Evolutionary conservation across 805 yeast species (phyloP).

Genomic region (Wickerhamomyces bisporus): DNA sequence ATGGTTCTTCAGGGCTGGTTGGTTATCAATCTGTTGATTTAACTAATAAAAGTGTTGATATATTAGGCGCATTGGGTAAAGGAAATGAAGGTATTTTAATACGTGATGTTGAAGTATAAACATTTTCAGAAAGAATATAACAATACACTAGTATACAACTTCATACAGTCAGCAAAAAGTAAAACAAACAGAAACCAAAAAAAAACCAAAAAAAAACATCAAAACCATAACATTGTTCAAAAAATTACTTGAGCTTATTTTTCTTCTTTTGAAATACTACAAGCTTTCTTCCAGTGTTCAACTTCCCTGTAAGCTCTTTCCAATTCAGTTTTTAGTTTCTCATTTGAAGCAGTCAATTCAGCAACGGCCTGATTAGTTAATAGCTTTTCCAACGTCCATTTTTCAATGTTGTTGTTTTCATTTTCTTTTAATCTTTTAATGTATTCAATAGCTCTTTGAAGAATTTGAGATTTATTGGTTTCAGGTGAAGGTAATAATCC

Average conservation of each 20-base stretch:
- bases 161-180: not conserved
- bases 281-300: constrained; percentile 67
- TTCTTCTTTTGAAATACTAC: not conserved
- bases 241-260: not conserved
- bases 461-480: constrained; percentile 85
- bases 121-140: not conserved
- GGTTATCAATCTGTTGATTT: constrained; percentile 31
- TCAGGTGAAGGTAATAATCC: constrained; percentile 76
- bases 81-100: constrained; percentile 61
- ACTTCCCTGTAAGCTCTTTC: constrained; percentile 90
- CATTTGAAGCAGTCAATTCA: constrained; percentile 80
- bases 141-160: not conserved
- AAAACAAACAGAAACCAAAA: not conserved
- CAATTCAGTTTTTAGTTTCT: constrained; percentile 79
- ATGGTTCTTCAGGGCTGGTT: constrained; percentile 27
- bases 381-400: constrained; percentile 91
- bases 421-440: constrained; percentile 86
- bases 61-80: constrained; percentile 53
- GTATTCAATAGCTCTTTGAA: constrained; percentile 84
- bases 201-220: not conserved
- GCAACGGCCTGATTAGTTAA: constrained; percentile 87
- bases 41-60: constrained; percentile 44
- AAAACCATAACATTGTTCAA: not conserved
- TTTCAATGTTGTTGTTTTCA: constrained; percentile 84
- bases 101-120: constrained; percentile 44